phyloP scores from a whole-genome alignment of 768 basidiomycete genomes.

The Galerina sulciceps region DNA sequence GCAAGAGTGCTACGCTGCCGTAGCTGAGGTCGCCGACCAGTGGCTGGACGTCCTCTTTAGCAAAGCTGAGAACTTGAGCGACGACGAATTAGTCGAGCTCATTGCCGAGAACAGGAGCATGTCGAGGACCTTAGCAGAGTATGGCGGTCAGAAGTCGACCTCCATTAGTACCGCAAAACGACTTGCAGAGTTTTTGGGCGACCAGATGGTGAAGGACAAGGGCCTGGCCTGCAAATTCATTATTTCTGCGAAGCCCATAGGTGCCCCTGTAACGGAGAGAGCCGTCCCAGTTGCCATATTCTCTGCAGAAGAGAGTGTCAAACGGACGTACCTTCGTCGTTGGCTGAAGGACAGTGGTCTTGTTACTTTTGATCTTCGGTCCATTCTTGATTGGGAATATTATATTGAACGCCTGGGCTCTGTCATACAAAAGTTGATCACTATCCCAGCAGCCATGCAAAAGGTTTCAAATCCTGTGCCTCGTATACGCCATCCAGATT shows the following conservation, averaged over 20 bases:
- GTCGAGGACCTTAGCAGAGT: constrained; percentile 95
- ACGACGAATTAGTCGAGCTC: constrained; percentile 95
- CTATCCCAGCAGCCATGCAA: constrained; percentile 98
- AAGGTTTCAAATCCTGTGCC: constrained; percentile 97
- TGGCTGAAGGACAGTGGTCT: constrained; percentile 96
- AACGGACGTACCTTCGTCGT: constrained; percentile 87
- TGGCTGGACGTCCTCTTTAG: constrained; percentile 97
- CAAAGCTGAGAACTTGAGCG: constrained; percentile 80
- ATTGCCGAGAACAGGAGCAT: constrained; percentile 99
- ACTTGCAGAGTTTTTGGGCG: constrained; percentile 94
- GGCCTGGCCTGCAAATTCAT: constrained; percentile 99
- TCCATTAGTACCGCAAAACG: constrained; percentile 96
- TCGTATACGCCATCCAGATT: constrained; percentile 94
- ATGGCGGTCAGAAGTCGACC: constrained; percentile 95
- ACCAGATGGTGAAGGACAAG: constrained; percentile 99
- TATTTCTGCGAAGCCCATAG: constrained; percentile 91
- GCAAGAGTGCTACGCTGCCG: constrained; percentile 93
- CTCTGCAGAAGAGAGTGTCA: constrained; percentile 91
- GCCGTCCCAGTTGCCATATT: constrained; percentile 98
- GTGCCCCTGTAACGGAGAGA: constrained; percentile 95
- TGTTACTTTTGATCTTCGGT: constrained; percentile 85
- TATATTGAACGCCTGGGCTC: constrained; percentile 98
- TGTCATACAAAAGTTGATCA: constrained; percentile 98
- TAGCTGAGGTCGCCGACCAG: constrained; percentile 91
- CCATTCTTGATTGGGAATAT: constrained; percentile 97